Evolutionary conservation across 2,329 filamentous ascomycete genomes (phyloP).

Genomic region (Pyrenophora graminea): DNA sequence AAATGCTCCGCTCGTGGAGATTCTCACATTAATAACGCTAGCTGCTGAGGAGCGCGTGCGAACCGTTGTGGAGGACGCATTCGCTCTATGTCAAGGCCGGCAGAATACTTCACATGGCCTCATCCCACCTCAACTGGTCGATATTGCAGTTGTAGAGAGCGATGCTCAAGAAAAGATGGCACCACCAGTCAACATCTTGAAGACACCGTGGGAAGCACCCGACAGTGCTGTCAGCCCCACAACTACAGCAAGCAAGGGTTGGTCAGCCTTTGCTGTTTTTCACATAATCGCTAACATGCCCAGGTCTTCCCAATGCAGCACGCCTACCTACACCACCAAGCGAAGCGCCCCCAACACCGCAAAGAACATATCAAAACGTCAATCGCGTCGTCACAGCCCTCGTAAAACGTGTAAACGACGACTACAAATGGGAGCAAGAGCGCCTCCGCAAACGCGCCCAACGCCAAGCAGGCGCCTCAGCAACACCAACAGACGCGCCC

Average conservation of each 20-base stretch:
- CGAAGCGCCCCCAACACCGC: conserved; percentile 53
- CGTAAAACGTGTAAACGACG: conserved; percentile 47
- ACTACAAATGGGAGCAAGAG: conserved; percentile 73
- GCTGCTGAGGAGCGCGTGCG: conserved; percentile 80
- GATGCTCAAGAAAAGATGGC: conserved; percentile 46
- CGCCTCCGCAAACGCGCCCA: conserved; percentile 54
- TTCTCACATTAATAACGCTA: conserved; percentile 80
- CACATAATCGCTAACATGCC: conserved; percentile 12
- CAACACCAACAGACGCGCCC: conserved; percentile 35
- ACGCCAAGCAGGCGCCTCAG: conserved; percentile 37
- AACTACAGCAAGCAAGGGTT: conserved; percentile 50
- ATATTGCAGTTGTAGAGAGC: conserved; percentile 65
- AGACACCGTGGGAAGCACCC: conserved; percentile 48
- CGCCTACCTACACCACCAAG: conserved; percentile 53
- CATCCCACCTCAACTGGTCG: conserved; percentile 74
- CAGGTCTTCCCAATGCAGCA: conserved; percentile 44
- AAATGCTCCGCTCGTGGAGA: conserved; percentile 76
- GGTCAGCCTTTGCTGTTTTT: conserved; percentile 5
- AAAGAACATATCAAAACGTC: conserved; percentile 57
- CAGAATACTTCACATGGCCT: conserved; percentile 79
- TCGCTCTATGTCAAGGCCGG: conserved; percentile 69
- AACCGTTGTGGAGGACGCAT: conserved; percentile 76
- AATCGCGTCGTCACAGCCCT: conserved; percentile 62
- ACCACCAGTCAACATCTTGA: conserved; percentile 44
- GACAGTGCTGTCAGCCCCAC: conserved; percentile 60